Conservation (phyloP, 2,329 filamentous ascomycete genomes). For the Lithohypha guttulata region DNA sequence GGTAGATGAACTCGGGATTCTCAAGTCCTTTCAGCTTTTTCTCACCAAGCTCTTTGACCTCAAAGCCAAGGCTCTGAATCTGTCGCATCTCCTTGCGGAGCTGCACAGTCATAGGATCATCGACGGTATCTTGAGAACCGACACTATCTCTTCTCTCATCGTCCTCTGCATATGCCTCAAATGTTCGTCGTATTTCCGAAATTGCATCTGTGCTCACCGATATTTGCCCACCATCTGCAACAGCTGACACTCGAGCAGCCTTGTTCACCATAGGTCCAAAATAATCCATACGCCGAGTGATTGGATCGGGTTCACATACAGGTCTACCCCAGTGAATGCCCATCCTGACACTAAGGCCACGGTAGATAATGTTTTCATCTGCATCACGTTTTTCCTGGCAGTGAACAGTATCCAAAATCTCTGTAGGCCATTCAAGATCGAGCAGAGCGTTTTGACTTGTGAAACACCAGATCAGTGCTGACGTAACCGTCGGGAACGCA, state of each 20-base stretch:
- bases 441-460: conserved; percentile 81
- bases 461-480: conserved; percentile 91
- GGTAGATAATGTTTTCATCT: conserved; percentile 82
- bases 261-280: conserved; percentile 99
- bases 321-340: conserved; percentile 92
- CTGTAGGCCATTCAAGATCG: conserved; percentile 83
- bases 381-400: conserved; percentile 74
- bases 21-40: conserved; percentile 92
- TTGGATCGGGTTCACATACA: conserved; percentile 88
- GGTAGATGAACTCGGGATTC: conserved; percentile 86
- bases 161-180: conserved; percentile 81
- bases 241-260: conserved; percentile 82
- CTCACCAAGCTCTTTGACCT: conserved; percentile 93
- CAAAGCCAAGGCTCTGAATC: conserved; percentile 82
- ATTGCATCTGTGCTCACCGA: conserved; percentile 96
- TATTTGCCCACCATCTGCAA: conserved; percentile 93
- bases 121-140: conserved; percentile 62
- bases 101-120: conserved; percentile 61
- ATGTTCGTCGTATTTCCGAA: conserved; percentile 80
- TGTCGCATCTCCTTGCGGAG: conserved; percentile 82
- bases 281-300: conserved; percentile 97
- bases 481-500: conserved; percentile 90
- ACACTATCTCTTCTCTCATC: conserved; percentile 54
- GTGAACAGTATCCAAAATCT: conserved; percentile 76
- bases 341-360: conserved; percentile 91